Evolutionary conservation across 306 rosid species (phyloP).

Genomic region (Inga leiocalycina): DNA sequence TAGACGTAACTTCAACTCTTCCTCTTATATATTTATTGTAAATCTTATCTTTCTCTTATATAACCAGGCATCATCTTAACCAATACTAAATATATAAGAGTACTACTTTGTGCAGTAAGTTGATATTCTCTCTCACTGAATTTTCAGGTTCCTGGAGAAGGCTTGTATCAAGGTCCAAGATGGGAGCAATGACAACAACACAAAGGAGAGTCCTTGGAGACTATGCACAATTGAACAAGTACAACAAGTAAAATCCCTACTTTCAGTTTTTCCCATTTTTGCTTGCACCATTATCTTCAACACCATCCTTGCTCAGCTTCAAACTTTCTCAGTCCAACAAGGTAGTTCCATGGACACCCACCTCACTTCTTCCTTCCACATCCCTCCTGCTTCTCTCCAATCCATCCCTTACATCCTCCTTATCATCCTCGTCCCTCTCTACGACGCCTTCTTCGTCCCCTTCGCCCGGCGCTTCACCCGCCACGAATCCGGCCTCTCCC

Average conservation of each 20-base stretch:
- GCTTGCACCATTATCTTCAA: slow-evolving; percentile 97
- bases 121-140: not conserved
- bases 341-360: slow-evolving; percentile 81
- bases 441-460: slow-evolving; percentile 83
- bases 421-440: slow-evolving; percentile 75
- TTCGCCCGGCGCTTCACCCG: slow-evolving; percentile 75
- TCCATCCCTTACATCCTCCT: slow-evolving; percentile 90
- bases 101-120: not conserved
- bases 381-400: slow-evolving; percentile 97
- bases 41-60: too few species aligned
- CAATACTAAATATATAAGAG: not conserved
- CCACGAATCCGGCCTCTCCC: slow-evolving; percentile 83
- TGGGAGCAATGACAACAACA: slow-evolving; percentile 29
- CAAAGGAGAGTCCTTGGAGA: slow-evolving; percentile 82
- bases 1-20: too few species aligned
- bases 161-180: slow-evolving; percentile 68
- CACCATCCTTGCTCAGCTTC: slow-evolving; percentile 96
- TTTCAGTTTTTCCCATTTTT: slow-evolving; percentile 84
- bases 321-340: slow-evolving; percentile 97
- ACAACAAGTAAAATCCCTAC: slow-evolving; percentile 71
- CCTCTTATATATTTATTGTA: too few species aligned
- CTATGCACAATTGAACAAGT: slow-evolving; percentile 74
- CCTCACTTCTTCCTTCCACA: slow-evolving; percentile 60
- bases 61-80: too few species aligned
- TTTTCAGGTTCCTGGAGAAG: slow-evolving; percentile 81